Conservation (phyloP, 2,329 filamentous ascomycete genomes). For the Alternaria brassicicola region DNA sequence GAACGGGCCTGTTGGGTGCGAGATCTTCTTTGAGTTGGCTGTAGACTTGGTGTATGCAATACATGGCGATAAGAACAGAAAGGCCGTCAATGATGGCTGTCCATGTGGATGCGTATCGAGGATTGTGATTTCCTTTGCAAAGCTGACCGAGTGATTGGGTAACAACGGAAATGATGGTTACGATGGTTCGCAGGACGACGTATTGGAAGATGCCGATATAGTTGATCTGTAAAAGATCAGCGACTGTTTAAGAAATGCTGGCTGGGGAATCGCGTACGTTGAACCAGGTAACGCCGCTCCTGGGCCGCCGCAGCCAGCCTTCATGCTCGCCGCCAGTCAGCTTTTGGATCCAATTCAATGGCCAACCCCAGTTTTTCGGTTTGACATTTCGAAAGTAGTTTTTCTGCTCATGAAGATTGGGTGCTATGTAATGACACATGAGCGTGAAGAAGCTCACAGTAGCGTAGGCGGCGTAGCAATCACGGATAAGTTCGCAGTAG, state of each 20-base stretch:
- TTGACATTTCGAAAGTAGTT: slow-evolving; percentile 74
- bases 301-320: slow-evolving; percentile 74
- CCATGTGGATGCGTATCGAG: slow-evolving; percentile 85
- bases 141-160: slow-evolving; percentile 73
- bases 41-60: slow-evolving; percentile 87
- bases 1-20: slow-evolving; percentile 70
- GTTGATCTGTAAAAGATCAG: slow-evolving; percentile 60
- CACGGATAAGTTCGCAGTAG: slow-evolving; percentile 80
- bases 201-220: slow-evolving; percentile 87
- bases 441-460: slow-evolving; percentile 87
- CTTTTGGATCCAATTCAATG: slow-evolving; percentile 71
- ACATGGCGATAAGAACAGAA: slow-evolving; percentile 84
- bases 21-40: slow-evolving; percentile 74
- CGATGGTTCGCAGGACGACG: slow-evolving; percentile 78
- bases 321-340: slow-evolving; percentile 70
- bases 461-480: slow-evolving; percentile 89
- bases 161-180: slow-evolving; percentile 78
- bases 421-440: slow-evolving; percentile 79
- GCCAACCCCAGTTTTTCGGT: slow-evolving; percentile 76
- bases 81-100: slow-evolving; percentile 72
- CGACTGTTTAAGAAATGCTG: slow-evolving; percentile 14
- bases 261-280: slow-evolving; percentile 60
- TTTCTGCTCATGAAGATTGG: slow-evolving; percentile 79
- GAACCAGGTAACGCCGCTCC: slow-evolving; percentile 86
- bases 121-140: slow-evolving; percentile 78